Evolutionary conservation across 177 flowering plant species (phyloP).

Genomic region (Telopea speciosissima): DNA sequence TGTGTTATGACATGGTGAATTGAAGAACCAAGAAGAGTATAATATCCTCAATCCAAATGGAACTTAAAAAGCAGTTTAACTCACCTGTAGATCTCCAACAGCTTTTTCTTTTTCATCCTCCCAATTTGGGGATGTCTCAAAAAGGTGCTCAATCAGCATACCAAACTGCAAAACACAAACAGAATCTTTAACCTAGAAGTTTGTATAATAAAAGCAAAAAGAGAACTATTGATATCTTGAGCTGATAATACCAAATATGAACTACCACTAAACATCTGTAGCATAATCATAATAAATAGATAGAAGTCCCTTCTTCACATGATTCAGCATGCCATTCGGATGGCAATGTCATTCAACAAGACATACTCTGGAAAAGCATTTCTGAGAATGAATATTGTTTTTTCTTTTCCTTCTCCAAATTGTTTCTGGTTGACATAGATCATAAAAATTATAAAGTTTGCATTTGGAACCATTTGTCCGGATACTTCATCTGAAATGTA

Average conservation of each 20-base stretch:
- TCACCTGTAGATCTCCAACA: constrained; percentile 90
- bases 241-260: no score
- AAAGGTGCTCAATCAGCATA: constrained; percentile 87
- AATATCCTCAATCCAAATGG: not conserved
- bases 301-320: not conserved
- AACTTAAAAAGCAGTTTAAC: constrained; percentile 3
- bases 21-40: not conserved
- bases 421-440: no score
- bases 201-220: not conserved
- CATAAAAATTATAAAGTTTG: no score
- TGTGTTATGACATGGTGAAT: not conserved
- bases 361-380: no score
- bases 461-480: no score
- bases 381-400: no score
- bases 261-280: not conserved
- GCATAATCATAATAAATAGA: not conserved
- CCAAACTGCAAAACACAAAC: constrained; percentile 70
- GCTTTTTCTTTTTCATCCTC: constrained; percentile 62
- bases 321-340: not conserved
- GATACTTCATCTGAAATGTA: no score
- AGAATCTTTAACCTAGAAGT: not conserved
- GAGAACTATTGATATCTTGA: no score
- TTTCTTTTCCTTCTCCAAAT: no score
- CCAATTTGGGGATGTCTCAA: constrained; percentile 68
- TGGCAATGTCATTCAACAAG: no score